phyloP scores from a whole-genome alignment of 257 asterid species.

The Schizonepeta tenuifolia region DNA sequence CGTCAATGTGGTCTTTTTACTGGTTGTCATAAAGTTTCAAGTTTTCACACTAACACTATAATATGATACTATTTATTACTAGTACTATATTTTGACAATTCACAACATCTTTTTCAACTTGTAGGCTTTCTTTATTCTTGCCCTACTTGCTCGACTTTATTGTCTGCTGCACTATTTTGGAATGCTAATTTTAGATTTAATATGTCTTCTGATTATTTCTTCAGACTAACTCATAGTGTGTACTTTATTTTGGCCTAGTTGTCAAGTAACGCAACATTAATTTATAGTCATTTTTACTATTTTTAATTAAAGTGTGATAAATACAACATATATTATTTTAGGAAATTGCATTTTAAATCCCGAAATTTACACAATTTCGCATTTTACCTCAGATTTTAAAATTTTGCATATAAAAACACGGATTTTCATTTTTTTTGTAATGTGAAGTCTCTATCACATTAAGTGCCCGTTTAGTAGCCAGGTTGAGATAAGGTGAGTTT shows the following conservation, averaged over 20 bases:
- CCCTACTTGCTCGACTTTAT: neutral
- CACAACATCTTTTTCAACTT: neutral
- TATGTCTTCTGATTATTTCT: neutral
- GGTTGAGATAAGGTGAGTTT: too few relatives aligned
- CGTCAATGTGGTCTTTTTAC: conserved; percentile 29
- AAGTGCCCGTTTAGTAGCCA: too few relatives aligned
- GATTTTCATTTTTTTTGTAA: too few relatives aligned
- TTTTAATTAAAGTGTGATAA: too few relatives aligned
- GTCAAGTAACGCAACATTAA: neutral
- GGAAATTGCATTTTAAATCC: too few relatives aligned
- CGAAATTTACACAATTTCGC: too few relatives aligned
- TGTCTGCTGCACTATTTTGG: neutral
- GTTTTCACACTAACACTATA: conserved; percentile 41
- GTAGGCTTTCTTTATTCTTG: neutral
- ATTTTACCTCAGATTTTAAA: too few relatives aligned
- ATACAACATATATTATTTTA: too few relatives aligned
- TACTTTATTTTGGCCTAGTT: neutral
- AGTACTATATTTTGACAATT: neutral
- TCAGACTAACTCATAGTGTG: neutral
- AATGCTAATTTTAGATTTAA: neutral
- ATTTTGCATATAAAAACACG: too few relatives aligned
- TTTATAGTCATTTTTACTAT: too few relatives aligned
- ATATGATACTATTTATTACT: too few relatives aligned
- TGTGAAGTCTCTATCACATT: too few relatives aligned
- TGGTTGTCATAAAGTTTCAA: conserved; percentile 24